Evolutionary conservation across 768 basidiomycete genomes (phyloP), one percentile per base, ranked within the genome.

Genomic region (Favolaschia claudopus): DNA sequence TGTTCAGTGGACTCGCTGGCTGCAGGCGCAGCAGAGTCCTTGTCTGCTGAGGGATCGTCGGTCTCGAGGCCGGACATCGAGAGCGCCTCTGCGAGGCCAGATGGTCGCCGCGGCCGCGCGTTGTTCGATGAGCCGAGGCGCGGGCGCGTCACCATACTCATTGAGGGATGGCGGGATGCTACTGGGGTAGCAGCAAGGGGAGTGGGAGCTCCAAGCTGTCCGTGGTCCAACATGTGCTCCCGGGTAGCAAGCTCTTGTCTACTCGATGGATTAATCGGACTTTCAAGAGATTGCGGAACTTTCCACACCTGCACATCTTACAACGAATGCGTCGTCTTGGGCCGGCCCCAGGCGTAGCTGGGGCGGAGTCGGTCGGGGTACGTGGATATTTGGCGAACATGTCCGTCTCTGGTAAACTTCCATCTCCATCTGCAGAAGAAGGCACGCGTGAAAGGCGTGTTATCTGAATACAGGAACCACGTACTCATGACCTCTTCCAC

Each of bases 171-270:
- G 63, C 82, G 77, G 1, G 87, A 87, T 8, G 65, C 33, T 13
- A 75, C 82, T 14, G 85, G 85, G 0, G 87, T 80, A 5, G 75
- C 64, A 5, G 72, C 57, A 7, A 82, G 79, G 5, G 88, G 89
- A 0, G 89, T 91, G 2, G 86, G 79, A 10, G 89, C 85, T 3
- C 88, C 89, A 5, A 91, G 75, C 67, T 93, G 90, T 5, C 89
- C 90, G 66, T 96, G 94, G 71, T 95, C 91, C 43, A 95, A 84
- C 92, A 98, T 94, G 70, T 97, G 92, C 69, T 95, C 93, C n/a
- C 91, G 82, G 0, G 92, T 85, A 1, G 95, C 95, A 14, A 98
- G 81, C 66, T 94, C 93, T 58, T 89, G 88, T 67, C 93, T 89
- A 50, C 17, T 2, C 25, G 24, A 14, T 36, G n/a, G 49, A 32